These are phyloP conservation scores for Botrytis paeoniae DNA, from an alignment of 2,329 filamentous ascomycete species.

Conservation along the genomic window DNA sequence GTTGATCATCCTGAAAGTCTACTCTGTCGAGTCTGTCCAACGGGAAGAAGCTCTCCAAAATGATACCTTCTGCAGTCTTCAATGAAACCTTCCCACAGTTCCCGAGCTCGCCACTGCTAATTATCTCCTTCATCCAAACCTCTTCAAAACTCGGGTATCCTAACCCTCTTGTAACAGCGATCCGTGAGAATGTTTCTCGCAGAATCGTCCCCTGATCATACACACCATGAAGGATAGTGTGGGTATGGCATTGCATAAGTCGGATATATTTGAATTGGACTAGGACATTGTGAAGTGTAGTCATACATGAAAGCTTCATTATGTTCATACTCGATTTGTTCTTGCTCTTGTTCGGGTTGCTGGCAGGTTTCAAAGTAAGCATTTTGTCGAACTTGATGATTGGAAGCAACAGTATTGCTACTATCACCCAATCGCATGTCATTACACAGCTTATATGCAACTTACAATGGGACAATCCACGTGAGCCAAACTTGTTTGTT, in stretches of 20 bases:
- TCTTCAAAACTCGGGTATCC: neutral
- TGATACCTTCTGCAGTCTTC: neutral
- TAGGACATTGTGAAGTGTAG: neutral
- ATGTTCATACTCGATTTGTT: neutral
- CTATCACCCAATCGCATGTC: neutral
- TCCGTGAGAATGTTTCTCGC: neutral
- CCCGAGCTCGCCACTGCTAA: too few species aligned
- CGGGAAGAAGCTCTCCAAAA: neutral
- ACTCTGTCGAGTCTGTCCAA: too few species aligned
- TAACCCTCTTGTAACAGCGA: neutral
- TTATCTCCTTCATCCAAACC: neutral
- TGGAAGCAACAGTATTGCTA: neutral
- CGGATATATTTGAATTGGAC: neutral
- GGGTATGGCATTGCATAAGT: neutral
- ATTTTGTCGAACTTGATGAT: neutral
- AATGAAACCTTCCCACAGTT: neutral
- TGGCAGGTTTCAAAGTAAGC: constrained; percentile 5
- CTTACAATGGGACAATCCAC: constrained; percentile 19
- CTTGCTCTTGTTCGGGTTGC: neutral
- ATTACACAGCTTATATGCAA: neutral
- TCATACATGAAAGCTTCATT: constrained; percentile 12
- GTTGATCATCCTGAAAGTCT: neutral
- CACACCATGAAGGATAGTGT: constrained; percentile 15
- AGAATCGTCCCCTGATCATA: neutral
- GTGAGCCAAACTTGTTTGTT: constrained; percentile 8